Percentiles rank a stretch among this genome's conserved stretches.
phyloP scores from a whole-genome alignment of 768 basidiomycete species.

The Podaxis pistillaris region DNA sequence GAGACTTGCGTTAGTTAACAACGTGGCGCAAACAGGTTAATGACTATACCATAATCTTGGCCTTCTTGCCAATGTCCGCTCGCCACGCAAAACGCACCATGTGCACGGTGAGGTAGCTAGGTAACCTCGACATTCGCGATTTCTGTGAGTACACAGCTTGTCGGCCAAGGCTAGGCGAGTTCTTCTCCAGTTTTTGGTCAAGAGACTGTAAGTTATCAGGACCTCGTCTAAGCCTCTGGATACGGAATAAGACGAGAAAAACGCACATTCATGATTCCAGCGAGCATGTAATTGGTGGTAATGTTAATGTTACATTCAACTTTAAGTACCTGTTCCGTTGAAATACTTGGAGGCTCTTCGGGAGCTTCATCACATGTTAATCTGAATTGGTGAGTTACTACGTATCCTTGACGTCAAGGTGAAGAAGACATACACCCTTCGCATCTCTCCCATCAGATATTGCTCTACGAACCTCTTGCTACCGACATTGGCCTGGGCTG shows the following conservation, averaged over 20 bases:
- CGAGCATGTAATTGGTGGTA: constrained; percentile 84
- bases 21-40: not conserved
- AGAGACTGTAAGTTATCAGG: constrained; percentile 53
- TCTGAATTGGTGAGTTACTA: constrained; percentile 36
- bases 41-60: constrained; percentile 87
- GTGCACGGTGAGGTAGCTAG: constrained; percentile 83
- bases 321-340: constrained; percentile 77
- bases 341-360: constrained; percentile 66
- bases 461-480: constrained; percentile 72
- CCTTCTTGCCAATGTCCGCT: constrained; percentile 85
- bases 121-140: constrained; percentile 80
- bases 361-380: constrained; percentile 79
- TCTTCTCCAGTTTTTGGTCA: constrained; percentile 85
- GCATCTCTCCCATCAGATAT: constrained; percentile 77
- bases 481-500: constrained; percentile 25
- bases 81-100: constrained; percentile 98
- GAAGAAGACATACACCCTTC: constrained; percentile 50
- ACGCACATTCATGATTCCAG: constrained; percentile 77
- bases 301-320: constrained; percentile 90
- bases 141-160: constrained; percentile 80
- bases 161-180: constrained; percentile 74
- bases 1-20: not conserved
- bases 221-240: not conserved
- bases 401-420: not conserved
- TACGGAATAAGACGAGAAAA: not conserved